A percentile compares a stretch with the other conserved stretches of the same genome.
Evolutionary conservation across 768 basidiomycete genomes (phyloP).

Genomic region (Kockovaella imperatae): DNA sequence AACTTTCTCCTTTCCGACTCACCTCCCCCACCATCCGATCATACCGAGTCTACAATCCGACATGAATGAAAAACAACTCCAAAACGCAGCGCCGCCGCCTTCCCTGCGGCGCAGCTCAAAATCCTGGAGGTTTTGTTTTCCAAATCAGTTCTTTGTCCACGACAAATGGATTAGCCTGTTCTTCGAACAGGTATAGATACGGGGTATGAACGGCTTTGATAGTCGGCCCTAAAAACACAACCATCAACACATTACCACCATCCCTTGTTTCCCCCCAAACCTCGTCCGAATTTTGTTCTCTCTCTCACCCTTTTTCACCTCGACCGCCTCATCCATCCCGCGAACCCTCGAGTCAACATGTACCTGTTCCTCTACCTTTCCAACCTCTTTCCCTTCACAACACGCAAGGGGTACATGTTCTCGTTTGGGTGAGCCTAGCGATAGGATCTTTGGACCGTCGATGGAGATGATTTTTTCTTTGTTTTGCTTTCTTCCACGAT

Average conservation of each 20-base stretch:
- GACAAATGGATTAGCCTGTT: constrained; percentile 22
- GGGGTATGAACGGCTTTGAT: constrained; percentile 31
- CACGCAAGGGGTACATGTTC: neutral
- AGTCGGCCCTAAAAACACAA: constrained; percentile 20
- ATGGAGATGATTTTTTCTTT: too few relatives aligned
- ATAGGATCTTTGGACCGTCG: constrained; percentile 45
- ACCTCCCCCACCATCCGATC: constrained; percentile 11
- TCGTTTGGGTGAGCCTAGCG: constrained; percentile 40
- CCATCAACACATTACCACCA: constrained; percentile 2
- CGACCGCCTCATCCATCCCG: constrained; percentile 47
- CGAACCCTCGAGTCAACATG: constrained; percentile 12
- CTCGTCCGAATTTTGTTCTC: too few relatives aligned
- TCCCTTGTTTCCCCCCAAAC: too few relatives aligned
- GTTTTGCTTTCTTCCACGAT: too few relatives aligned
- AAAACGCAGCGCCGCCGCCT: constrained; percentile 42
- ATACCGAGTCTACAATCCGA: constrained; percentile 18
- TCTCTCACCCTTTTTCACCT: constrained; percentile 6
- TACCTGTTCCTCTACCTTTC: neutral
- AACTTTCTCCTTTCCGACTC: constrained; percentile 21
- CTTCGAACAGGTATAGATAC: constrained; percentile 38
- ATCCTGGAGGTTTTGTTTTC: neutral
- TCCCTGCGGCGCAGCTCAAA: neutral
- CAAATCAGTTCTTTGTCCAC: neutral
- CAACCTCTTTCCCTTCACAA: neutral
- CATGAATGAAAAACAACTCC: constrained; percentile 15